A percentile compares a stretch with the other conserved stretches of the same genome.
Conservation (phyloP, 108 stramenopile species). For the Cyclotella distinguenda region DNA sequence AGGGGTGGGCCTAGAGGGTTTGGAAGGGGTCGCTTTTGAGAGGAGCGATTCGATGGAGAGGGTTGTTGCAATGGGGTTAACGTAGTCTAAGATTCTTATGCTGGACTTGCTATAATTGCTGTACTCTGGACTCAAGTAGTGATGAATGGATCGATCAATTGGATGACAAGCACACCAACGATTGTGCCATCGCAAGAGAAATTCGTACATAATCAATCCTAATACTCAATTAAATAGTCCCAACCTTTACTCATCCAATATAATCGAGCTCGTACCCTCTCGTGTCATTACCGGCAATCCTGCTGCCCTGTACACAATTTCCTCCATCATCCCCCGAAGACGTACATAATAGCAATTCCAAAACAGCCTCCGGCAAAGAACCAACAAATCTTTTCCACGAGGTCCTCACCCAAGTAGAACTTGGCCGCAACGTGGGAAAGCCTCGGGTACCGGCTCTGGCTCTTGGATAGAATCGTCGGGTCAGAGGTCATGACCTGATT, state of each 20-base stretch:
- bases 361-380: background rate
- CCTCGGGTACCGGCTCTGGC: background rate
- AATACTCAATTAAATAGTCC: too few species aligned
- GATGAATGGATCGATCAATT: too few species aligned
- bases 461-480: background rate
- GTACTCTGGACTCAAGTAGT: too few species aligned
- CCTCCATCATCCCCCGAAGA: background rate
- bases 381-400: conserved; percentile 7
- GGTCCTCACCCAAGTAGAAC: background rate
- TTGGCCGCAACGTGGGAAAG: background rate
- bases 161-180: too few species aligned
- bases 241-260: too few species aligned
- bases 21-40: conserved; percentile 21
- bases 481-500: background rate
- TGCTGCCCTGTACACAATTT: background rate
- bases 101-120: too few species aligned
- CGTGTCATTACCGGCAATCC: too few species aligned
- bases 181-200: too few species aligned
- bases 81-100: too few species aligned
- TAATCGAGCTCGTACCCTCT: too few species aligned
- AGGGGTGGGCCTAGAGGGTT: conserved; percentile 27
- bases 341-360: background rate
- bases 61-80: too few species aligned
- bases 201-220: too few species aligned
- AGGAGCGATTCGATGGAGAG: background rate